phyloP scores from a whole-genome alignment of 495 filamentous ascomycete species.

The Ascobolus immersus region DNA sequence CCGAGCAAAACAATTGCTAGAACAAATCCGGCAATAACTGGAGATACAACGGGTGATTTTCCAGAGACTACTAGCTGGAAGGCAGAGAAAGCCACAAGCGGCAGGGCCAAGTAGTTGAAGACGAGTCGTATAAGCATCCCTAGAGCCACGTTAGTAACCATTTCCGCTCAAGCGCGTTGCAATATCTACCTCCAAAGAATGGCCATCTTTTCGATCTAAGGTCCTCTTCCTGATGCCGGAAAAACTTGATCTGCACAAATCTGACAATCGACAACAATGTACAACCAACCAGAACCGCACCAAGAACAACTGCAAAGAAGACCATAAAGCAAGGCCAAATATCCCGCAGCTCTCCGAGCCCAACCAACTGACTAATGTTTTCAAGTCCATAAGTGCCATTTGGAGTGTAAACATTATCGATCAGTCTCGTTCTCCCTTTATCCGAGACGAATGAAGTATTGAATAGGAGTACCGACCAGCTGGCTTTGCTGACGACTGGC shows the following conservation, averaged over 20 bases:
- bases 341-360: conserved; percentile 47
- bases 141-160: conserved; percentile 1
- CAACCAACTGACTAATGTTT: conserved; percentile 54
- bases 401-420: conserved; percentile 62
- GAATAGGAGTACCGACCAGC: conserved; percentile 80
- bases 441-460: conserved; percentile 60
- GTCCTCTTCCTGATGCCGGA: conserved; percentile 52
- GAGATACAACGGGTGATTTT: conserved; percentile 37
- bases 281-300: too few species aligned
- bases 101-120: conserved; percentile 75
- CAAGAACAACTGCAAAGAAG: conserved; percentile 58
- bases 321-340: conserved; percentile 83
- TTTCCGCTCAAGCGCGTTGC: background rate
- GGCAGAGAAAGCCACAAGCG: conserved; percentile 58
- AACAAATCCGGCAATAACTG: conserved; percentile 46
- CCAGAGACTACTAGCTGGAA: conserved; percentile 68
- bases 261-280: conserved; percentile 37
- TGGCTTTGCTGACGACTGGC: conserved; percentile 58
- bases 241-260: conserved; percentile 55
- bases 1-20: conserved; percentile 45
- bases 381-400: conserved; percentile 53
- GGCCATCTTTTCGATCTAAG: conserved; percentile 74
- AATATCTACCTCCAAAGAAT: conserved; percentile 53
- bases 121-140: conserved; percentile 46
- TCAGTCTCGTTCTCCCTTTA: conserved; percentile 32